These are phyloP conservation scores for Solanum neorickii DNA, from an alignment of 257 asterid genomes.

Conservation along the genomic window DNA sequence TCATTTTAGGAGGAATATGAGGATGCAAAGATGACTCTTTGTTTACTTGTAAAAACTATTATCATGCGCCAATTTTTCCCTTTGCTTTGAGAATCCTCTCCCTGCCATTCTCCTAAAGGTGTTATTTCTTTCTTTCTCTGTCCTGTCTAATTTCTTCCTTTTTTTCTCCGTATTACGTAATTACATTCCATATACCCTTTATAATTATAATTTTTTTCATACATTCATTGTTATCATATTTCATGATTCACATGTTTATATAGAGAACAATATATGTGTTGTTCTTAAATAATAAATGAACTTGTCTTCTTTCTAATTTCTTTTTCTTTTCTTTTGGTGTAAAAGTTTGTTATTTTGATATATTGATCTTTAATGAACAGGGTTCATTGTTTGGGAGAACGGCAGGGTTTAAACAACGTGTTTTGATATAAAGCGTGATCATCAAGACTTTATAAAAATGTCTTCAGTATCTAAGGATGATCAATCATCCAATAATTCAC, in stretches of 20 bases:
- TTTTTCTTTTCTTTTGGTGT: neutral
- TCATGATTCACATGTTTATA: neutral
- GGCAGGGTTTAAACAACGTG: neutral
- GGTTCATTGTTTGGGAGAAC: neutral
- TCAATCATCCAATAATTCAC: neutral
- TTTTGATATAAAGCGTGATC: neutral
- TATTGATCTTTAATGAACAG: neutral
- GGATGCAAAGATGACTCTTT: slow-evolving; percentile 24
- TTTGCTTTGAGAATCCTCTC: slow-evolving; percentile 18
- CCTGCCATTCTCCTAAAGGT: slow-evolving; percentile 44
- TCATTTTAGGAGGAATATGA: slow-evolving; percentile 16
- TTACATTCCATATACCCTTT: neutral
- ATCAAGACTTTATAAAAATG: neutral
- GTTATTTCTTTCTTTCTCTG: neutral
- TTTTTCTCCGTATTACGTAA: neutral
- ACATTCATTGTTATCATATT: neutral
- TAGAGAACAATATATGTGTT: neutral
- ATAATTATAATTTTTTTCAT: neutral
- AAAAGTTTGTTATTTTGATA: neutral
- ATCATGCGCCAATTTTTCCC: slow-evolving; percentile 20
- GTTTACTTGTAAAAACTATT: slow-evolving; percentile 19
- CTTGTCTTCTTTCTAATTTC: no score
- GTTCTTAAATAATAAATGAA: neutral
- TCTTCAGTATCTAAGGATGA: neutral
- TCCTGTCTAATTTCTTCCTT: neutral